A percentile compares a stretch with the other conserved stretches of the same genome.
These are phyloP conservation scores for Hanseniaspora guilliermondii DNA, from an alignment of 805 yeast genomes.

Conservation along the genomic window DNA sequence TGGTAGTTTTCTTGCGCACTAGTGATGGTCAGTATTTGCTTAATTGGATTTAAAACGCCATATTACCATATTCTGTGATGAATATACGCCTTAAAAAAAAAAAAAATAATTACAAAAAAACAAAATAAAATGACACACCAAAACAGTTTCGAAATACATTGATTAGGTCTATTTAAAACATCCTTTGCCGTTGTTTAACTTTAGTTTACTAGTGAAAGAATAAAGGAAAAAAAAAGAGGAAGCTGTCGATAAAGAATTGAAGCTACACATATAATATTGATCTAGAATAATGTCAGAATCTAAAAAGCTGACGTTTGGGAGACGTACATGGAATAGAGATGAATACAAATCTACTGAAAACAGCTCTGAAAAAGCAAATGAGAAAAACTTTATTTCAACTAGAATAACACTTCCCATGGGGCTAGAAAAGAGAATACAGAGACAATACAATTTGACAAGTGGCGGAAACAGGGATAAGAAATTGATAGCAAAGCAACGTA, in stretches of 20 bases:
- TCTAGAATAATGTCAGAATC: not conserved
- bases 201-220: not conserved
- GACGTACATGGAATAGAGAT: constrained; percentile 62
- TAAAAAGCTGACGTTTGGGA: constrained; percentile 33
- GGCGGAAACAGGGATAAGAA: not conserved
- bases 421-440: constrained; percentile 12
- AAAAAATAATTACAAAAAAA: too few species aligned
- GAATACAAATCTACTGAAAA: constrained; percentile 38
- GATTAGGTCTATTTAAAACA: too few species aligned
- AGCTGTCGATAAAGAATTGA: not conserved
- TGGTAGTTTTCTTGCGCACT: not conserved
- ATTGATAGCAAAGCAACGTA: not conserved
- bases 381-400: constrained; percentile 17
- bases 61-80: too few species aligned
- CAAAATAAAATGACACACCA: too few species aligned
- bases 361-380: constrained; percentile 18
- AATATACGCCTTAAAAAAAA: too few species aligned
- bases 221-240: not conserved
- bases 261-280: too few species aligned
- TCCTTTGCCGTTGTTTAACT: too few species aligned
- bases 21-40: too few species aligned
- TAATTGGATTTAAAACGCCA: too few species aligned
- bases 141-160: too few species aligned
- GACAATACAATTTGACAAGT: constrained; percentile 18
- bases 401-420: constrained; percentile 9